Evolutionary conservation across 305 asterid genomes (phyloP), one percentile per base, ranked within the genome.

Genomic region (Withania somnifera): DNA sequence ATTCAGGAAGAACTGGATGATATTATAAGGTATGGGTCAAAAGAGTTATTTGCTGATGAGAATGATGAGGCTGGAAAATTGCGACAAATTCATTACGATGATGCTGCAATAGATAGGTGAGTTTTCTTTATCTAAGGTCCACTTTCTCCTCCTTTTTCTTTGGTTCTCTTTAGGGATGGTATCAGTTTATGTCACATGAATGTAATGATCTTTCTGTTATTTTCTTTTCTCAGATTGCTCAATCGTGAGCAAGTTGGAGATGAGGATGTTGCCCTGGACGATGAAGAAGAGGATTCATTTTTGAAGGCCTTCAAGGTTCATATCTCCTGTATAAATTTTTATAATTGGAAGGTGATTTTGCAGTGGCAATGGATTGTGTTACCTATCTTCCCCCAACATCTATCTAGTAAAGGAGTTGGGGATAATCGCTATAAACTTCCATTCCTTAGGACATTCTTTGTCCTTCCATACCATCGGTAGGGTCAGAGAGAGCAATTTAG

Each of bases 61-160:
- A 93, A 90, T 81, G 99, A 94, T 60, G 98, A 97, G 86, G 84
- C 91, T 50, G 98, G 94, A 56, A 96, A 96, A 89, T 94, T 98
- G 79, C 95, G 98, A 22, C 99, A 96, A 89, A 96, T 96, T 82
- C 99, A 93, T 90, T 96, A 96, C 78, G 99, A 96, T 82, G 99
- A 92, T 86, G 84, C 97, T 86, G 98, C 99, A 73, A 94, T 96
- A 84, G 98, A 92, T 85, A 90, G 99, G 99, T 96, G 87, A 86
- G 38, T 82, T 56, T 17, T 54, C 8, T 77, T 80, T 83, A 58
- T 17, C 9, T 24, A 32, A 22, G 7, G 71, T 52, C 79, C 42
- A 36, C 73, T 81, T 71, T 51, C 68, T 80, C 26, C 73, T 77
- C 24, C 73, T 28, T 81, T 38, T 82, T 24, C 79, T 50, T 81